Conservation (phyloP, 805 yeast genomes). For the Allodekkera sacchari region DNA sequence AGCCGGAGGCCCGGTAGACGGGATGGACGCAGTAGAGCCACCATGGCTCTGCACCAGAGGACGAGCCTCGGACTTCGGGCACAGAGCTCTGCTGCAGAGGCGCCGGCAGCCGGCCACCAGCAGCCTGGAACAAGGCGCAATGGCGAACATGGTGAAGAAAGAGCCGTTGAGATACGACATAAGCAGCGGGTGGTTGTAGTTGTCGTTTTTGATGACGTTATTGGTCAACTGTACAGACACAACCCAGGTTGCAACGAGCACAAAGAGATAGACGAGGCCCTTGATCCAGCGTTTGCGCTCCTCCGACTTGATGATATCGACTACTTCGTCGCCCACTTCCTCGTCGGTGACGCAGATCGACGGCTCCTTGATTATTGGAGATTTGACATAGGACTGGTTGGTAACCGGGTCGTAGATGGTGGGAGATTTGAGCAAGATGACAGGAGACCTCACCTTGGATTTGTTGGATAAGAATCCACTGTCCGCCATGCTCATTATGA, state of each 20-base stretch:
- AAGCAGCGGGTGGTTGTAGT: conserved; percentile 40
- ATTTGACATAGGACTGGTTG: conserved; percentile 5
- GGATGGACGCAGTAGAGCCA: too few species aligned
- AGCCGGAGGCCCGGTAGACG: too few species aligned
- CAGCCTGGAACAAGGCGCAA: conserved; percentile 25
- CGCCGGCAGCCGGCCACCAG: too few species aligned
- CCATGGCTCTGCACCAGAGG: background rate
- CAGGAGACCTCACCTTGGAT: conserved; percentile 6
- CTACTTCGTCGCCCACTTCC: conserved; percentile 21
- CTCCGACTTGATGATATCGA: conserved; percentile 24
- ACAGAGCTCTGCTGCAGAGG: background rate
- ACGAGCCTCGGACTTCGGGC: conserved; percentile 6
- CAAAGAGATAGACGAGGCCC: conserved; percentile 33
- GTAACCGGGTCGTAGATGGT: conserved; percentile 4
- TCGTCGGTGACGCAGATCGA: conserved; percentile 11
- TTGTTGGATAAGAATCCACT: background rate
- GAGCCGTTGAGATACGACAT: conserved; percentile 40
- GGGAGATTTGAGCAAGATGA: conserved; percentile 6
- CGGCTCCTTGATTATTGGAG: conserved; percentile 11
- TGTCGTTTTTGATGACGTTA: conserved; percentile 38
- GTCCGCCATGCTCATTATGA: background rate
- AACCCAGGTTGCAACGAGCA: conserved; percentile 41
- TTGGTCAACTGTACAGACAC: conserved; percentile 41
- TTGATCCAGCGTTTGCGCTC: conserved; percentile 35
- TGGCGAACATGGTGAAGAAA: conserved; percentile 36